Evolutionary conservation across 371 early-diverging fungal species (phyloP), one percentile per base, ranked within the genome.

Genomic region (Dinochytrium kinnereticum): DNA sequence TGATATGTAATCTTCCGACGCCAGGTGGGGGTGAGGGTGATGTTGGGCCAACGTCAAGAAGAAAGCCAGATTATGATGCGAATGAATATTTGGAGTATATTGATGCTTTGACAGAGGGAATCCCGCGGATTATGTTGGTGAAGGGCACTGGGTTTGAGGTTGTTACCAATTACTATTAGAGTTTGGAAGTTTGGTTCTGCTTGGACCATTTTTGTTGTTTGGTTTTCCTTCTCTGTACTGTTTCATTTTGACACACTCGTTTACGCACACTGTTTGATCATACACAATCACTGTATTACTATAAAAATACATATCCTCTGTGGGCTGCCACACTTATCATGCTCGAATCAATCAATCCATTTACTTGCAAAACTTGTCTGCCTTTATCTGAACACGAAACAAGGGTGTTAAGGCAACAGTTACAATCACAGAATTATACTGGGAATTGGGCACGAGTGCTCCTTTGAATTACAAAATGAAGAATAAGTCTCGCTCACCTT

Each of bases 311-410:
- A n/a, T n/a, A n/a, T n/a, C n/a, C n/a, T n/a, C n/a, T n/a, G n/a
- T n/a, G n/a, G n/a, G n/a, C n/a, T n/a, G n/a, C n/a, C n/a, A n/a
- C n/a, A n/a, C n/a, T n/a, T n/a, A n/a, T n/a, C n/a, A n/a, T n/a
- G n/a, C n/a, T n/a, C n/a, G n/a, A n/a, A n/a, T n/a, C n/a, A n/a
- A n/a, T n/a, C n/a, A n/a, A n/a, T n/a, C n/a, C n/a, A n/a, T n/a
- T 83, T 85, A 93, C 84, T 93, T 93, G 85, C 93, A 93, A 71
- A 93, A 92, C 44, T 92, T 91, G 81, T 95, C 95, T 3, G 91
- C 86, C 76, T 95, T 95, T 50, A 91, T 79, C 79, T 61, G 61
- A 53, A 53, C 13, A 5, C 5, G 5, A 15, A n/a, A 24, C 5
- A 61, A 61, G 7, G 36, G 3, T 34, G 36, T 28, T 34, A 33